Evolutionary conservation across 176 grass and related monocot species (phyloP).

Genomic region (Elaeis guineensis): DNA sequence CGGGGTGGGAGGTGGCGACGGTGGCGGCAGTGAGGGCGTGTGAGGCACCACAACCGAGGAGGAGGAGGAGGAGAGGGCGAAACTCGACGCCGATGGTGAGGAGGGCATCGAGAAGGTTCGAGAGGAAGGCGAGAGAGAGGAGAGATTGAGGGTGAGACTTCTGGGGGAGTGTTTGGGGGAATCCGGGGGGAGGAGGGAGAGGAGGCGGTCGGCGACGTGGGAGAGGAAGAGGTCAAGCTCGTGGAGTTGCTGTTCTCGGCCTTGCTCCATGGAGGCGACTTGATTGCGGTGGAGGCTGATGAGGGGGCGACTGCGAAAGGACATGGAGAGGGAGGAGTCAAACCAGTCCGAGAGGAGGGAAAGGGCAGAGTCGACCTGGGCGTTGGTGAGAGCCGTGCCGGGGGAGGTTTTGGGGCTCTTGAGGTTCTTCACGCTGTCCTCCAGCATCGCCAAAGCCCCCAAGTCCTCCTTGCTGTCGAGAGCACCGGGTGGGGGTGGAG

Average conservation of each 20-base stretch:
- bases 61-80: too few species aligned
- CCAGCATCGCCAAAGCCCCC: constrained; percentile 41
- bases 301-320: constrained; percentile 31
- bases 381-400: not conserved
- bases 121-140: too few species aligned
- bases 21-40: too few species aligned
- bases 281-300: constrained; percentile 65
- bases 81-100: too few species aligned
- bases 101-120: too few species aligned
- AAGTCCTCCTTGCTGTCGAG: constrained; percentile 50
- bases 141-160: too few species aligned
- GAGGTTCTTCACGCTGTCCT: constrained; percentile 69
- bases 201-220: constrained; percentile 61
- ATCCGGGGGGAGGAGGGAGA: constrained; percentile 17
- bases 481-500: constrained; percentile 13
- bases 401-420: constrained; percentile 45
- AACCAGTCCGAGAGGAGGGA: constrained; percentile 3
- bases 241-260: constrained; percentile 52
- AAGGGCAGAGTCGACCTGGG: not conserved
- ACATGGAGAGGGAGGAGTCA: constrained; percentile 26
- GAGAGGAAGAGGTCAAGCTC: constrained; percentile 53
- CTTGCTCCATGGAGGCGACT: constrained; percentile 62
- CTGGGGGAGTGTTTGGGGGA: too few species aligned
- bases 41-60: too few species aligned
- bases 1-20: too few species aligned